phyloP scores from a whole-genome alignment of 306 rosid species.

The Prunus campanulata region DNA sequence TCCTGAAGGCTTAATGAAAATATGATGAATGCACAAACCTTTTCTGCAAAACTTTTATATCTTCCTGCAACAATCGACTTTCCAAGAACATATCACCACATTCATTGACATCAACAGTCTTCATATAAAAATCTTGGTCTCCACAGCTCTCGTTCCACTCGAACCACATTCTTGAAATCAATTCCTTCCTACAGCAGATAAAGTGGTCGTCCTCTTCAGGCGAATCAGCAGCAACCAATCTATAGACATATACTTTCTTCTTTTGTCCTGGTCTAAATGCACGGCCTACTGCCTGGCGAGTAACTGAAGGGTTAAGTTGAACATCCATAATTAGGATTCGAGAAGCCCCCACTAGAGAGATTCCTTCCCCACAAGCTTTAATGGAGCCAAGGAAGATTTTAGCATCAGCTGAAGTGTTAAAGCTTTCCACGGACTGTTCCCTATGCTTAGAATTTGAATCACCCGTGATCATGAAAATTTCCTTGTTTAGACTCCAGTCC shows the following conservation, averaged over 20 bases:
- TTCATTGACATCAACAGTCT: slow-evolving; percentile 46
- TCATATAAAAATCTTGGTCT: slow-evolving; percentile 47
- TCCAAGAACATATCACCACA: slow-evolving; percentile 69
- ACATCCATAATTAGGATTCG: slow-evolving; percentile 76
- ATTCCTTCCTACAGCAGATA: slow-evolving; percentile 66
- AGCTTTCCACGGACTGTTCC: slow-evolving; percentile 65
- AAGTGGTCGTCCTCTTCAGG: slow-evolving; percentile 73
- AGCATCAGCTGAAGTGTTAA: slow-evolving; percentile 68
- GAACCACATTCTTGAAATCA: slow-evolving; percentile 84
- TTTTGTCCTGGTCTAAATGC: slow-evolving; percentile 93
- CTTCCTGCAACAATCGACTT: slow-evolving; percentile 47
- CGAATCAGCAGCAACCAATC: slow-evolving; percentile 77
- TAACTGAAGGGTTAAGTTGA: slow-evolving; percentile 83
- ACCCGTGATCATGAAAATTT: slow-evolving; percentile 72
- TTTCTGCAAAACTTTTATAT: slow-evolving; percentile 58
- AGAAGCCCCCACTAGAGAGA: slow-evolving; percentile 92
- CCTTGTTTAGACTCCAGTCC: slow-evolving; percentile 70
- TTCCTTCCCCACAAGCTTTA: slow-evolving; percentile 98
- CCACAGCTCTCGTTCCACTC: slow-evolving; percentile 87
- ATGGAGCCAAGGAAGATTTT: slow-evolving; percentile 85
- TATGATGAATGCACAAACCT: slow-evolving; percentile 42
- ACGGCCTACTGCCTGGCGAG: slow-evolving; percentile 93
- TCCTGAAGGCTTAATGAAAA: no score
- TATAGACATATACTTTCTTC: slow-evolving; percentile 60
- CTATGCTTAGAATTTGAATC: slow-evolving; percentile 60